These are phyloP conservation scores for Aurifilum marmelostoma DNA, from an alignment of 2,329 filamentous ascomycete genomes.

Conservation along the genomic window DNA sequence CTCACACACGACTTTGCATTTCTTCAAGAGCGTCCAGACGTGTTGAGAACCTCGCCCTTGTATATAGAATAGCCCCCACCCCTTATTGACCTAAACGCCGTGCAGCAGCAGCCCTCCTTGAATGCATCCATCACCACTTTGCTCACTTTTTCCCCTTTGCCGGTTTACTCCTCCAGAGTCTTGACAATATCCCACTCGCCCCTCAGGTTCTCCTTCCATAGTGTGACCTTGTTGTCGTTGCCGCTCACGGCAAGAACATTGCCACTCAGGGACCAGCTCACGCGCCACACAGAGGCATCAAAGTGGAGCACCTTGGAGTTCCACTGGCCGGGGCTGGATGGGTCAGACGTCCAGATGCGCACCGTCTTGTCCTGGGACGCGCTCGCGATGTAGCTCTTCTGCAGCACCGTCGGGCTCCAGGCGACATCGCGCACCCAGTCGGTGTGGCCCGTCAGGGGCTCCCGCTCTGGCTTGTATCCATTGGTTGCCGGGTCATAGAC, in stretches of 20 bases:
- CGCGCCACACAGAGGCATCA: slow-evolving; percentile 89
- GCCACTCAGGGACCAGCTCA: slow-evolving; percentile 96
- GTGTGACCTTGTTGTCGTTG: slow-evolving; percentile 91
- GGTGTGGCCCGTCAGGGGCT: slow-evolving; percentile 76
- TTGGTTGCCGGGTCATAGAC: slow-evolving; percentile 69
- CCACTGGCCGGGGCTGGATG: slow-evolving; percentile 73
- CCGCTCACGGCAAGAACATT: slow-evolving; percentile 94
- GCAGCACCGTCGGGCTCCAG: slow-evolving; percentile 92
- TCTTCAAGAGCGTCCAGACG: background rate
- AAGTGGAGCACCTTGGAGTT: slow-evolving; percentile 83
- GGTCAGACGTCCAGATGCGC: slow-evolving; percentile 89
- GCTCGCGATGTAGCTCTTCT: slow-evolving; percentile 95
- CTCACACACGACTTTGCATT: background rate
- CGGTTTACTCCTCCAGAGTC: slow-evolving; percentile 80
- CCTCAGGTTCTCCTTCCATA: slow-evolving; percentile 98
- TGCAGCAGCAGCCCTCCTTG: slow-evolving; percentile 22
- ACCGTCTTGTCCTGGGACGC: slow-evolving; percentile 97
- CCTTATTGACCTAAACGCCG: slow-evolving; percentile 21
- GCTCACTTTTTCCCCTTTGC: background rate
- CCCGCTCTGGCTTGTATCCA: slow-evolving; percentile 64
- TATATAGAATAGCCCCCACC: slow-evolving; percentile 18
- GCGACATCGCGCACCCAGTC: slow-evolving; percentile 99
- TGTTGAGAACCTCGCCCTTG: slow-evolving; percentile 6
- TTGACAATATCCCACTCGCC: slow-evolving; percentile 98
- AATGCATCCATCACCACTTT: slow-evolving; percentile 11